A percentile compares a stretch with the other conserved stretches of the same genome.
phyloP scores from a whole-genome alignment of 345 rosid species.

The Hevea brasiliensis region DNA sequence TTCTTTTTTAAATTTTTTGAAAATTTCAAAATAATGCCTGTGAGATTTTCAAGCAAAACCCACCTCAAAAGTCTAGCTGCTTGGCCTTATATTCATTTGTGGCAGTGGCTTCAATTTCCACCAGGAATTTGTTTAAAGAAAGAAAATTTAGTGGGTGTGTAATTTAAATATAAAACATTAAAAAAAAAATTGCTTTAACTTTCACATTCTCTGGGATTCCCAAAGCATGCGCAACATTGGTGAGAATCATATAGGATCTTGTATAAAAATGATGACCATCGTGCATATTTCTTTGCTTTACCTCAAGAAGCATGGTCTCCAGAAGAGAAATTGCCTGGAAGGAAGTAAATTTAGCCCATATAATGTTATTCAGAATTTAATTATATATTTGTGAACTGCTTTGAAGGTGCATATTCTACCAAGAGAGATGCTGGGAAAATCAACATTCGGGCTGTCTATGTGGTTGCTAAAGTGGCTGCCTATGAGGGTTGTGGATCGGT shows the following conservation, averaged over 20 bases:
- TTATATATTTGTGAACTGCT: background rate
- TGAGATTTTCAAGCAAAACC: background rate
- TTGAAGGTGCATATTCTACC: conserved; percentile 88
- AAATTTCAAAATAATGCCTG: background rate
- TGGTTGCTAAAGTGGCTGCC: conserved; percentile 86
- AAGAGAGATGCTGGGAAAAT: conserved; percentile 76
- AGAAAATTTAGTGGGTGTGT: background rate
- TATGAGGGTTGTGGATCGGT: conserved; percentile 54
- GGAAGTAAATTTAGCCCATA: conserved; percentile 21
- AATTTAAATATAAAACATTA: background rate
- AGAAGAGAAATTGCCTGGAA: too few species aligned
- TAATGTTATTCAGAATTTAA: too few species aligned
- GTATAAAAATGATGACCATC: conserved; percentile 20
- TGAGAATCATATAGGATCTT: conserved; percentile 21
- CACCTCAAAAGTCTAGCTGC: background rate
- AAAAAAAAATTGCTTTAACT: conserved; percentile 8
- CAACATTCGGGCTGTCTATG: conserved; percentile 79
- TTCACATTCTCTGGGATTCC: conserved; percentile 61
- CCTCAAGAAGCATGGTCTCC: background rate
- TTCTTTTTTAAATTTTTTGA: conserved; percentile 3
- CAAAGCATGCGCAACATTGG: conserved; percentile 50
- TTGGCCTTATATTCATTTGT: too few species aligned
- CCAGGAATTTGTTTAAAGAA: conserved; percentile 5
- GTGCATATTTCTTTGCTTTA: conserved; percentile 17
- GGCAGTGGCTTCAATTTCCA: conserved; percentile 39